phyloP scores from a whole-genome alignment of 257 asterid genomes.

The Mitragyna speciosa region DNA sequence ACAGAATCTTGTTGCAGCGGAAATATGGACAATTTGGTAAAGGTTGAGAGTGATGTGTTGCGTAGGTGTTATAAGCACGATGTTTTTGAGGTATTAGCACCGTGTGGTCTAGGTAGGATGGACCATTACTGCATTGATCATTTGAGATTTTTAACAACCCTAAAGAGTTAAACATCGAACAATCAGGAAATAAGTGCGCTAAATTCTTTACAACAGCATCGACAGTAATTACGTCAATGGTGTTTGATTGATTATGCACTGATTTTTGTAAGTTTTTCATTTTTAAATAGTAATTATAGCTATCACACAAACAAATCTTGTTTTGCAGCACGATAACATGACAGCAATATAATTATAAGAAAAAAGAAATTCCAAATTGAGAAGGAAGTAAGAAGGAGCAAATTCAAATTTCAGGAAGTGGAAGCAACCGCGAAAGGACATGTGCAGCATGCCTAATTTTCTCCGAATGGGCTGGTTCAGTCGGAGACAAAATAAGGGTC shows the following conservation, averaged over 20 bases:
- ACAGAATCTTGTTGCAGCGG: background rate
- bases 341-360: background rate
- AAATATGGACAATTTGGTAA: too few relatives aligned
- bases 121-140: background rate
- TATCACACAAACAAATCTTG: too few relatives aligned
- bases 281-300: too few relatives aligned
- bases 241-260: background rate
- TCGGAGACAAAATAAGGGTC: slow-evolving; percentile 44
- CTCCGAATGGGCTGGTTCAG: background rate
- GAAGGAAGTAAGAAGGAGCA: background rate
- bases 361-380: background rate
- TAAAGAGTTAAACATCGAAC: background rate
- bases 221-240: background rate
- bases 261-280: background rate
- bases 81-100: background rate
- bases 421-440: background rate
- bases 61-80: slow-evolving; percentile 31
- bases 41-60: slow-evolving; percentile 13
- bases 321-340: too few relatives aligned
- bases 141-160: background rate
- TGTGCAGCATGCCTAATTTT: background rate
- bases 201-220: background rate
- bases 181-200: too few relatives aligned
- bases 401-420: background rate
- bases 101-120: background rate